Conservation (phyloP, 1,139 yeast species). For the Pichia sp. region DNA sequence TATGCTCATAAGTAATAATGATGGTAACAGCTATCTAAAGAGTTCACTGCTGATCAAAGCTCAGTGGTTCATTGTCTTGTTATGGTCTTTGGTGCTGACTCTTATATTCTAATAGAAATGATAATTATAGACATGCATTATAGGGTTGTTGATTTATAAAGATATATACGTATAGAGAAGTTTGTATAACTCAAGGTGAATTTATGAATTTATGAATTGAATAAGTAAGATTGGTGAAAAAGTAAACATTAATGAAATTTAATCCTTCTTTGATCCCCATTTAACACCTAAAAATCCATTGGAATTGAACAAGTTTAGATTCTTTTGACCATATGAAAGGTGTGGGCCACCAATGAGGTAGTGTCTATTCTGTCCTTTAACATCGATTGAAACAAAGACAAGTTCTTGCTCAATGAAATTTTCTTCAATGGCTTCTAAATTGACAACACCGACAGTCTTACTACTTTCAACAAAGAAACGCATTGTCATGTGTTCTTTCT, state of each 20-base stretch:
- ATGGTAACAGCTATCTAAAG: too few relatives aligned
- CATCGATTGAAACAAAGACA: slow-evolving; percentile 72
- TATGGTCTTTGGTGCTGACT: not conserved
- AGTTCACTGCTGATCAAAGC: too few relatives aligned
- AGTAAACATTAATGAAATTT: too few relatives aligned
- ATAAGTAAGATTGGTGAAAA: too few relatives aligned
- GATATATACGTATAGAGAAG: too few relatives aligned
- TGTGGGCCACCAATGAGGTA: slow-evolving; percentile 56
- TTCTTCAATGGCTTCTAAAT: slow-evolving; percentile 73
- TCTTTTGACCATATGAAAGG: slow-evolving; percentile 22
- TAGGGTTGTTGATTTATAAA: too few relatives aligned
- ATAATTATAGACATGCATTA: too few relatives aligned
- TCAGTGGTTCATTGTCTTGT: not conserved
- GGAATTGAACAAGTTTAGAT: slow-evolving; percentile 22
- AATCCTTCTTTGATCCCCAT: slow-evolving; percentile 78
- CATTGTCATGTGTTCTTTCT: slow-evolving; percentile 80
- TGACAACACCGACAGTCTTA: slow-evolving; percentile 60
- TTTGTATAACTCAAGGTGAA: too few relatives aligned
- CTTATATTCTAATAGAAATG: not conserved
- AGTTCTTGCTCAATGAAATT: slow-evolving; percentile 70
- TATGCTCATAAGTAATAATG: not conserved
- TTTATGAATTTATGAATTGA: too few relatives aligned
- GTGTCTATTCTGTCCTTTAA: slow-evolving; percentile 65
- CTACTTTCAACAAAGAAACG: slow-evolving; percentile 81
- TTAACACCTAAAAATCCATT: slow-evolving; percentile 73